Conservation (phyloP, 108 stramenopile species). For the Skeletonema grethae region DNA sequence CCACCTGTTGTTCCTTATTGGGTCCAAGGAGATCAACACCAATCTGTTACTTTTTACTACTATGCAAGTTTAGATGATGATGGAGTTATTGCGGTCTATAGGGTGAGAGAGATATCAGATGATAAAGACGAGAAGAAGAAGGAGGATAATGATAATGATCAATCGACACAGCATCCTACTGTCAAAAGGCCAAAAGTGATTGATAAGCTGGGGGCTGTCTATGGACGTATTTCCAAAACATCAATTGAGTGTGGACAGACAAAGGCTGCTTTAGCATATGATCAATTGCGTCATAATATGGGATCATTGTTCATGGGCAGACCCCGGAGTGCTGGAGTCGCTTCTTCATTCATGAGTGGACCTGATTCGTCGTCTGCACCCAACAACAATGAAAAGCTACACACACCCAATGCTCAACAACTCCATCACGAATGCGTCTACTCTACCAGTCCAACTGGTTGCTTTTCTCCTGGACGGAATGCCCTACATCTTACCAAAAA, state of each 20-base stretch:
- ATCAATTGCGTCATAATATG: slow-evolving; percentile 34
- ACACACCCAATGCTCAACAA: not conserved
- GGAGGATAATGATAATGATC: not conserved
- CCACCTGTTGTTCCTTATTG: slow-evolving; percentile 47
- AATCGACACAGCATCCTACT: slow-evolving; percentile 11
- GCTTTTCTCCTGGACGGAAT: slow-evolving; percentile 53
- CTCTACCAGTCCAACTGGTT: slow-evolving; percentile 64
- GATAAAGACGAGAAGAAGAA: not conserved
- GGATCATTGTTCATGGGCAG: slow-evolving; percentile 20
- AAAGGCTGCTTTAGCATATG: slow-evolving; percentile 38
- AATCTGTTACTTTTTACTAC: slow-evolving; percentile 43
- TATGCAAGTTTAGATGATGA: slow-evolving; percentile 78
- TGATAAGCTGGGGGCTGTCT: slow-evolving; percentile 33
- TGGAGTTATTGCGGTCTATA: slow-evolving; percentile 74
- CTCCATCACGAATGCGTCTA: slow-evolving; percentile 58
- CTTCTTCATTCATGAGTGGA: not conserved
- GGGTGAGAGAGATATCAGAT: slow-evolving; percentile 21
- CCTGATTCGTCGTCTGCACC: not conserved
- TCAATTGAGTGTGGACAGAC: slow-evolving; percentile 32
- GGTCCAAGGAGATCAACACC: slow-evolving; percentile 36
- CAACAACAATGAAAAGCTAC: not conserved
- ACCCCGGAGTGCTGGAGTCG: slow-evolving; percentile 19
- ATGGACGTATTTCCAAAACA: slow-evolving; percentile 37
- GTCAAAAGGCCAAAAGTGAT: slow-evolving; percentile 28
- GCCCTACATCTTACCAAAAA: slow-evolving; percentile 48